Evolutionary conservation across 2,329 filamentous ascomycete species (phyloP), one percentile per base, ranked within the genome.

Genomic region (Emergomyces pasteurianus): DNA sequence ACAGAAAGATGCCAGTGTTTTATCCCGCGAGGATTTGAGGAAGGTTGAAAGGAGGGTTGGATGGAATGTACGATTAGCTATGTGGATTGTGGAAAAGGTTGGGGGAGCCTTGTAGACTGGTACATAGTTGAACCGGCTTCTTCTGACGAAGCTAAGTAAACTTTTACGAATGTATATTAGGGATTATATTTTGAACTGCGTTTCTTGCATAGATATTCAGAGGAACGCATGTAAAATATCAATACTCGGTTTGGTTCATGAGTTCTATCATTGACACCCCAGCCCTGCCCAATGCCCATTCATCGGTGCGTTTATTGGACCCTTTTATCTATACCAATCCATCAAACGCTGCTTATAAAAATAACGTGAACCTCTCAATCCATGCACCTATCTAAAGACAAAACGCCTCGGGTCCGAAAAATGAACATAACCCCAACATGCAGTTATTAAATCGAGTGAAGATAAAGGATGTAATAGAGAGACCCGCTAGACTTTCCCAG

Each of bases 31-130:
- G 60, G 92, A 96, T 73, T 87, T 96, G 73, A 84, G 87, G 58
- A 87, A 79, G 68, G 85, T 84, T 6, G 94, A 99, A 71, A 81
- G 94, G 63, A 85, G 90, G 61, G 94, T 97, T 0, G 86, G 90
- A 0, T 78, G 95, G 70, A 86, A 90, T 72, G 94, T 99, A 46
- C 80, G 90, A 62, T 74, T 95, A 63, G 90, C 91, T 3, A 96
- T 97, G 91, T 95, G 90, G 90, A 88, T 96, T 74, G 92, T 96
- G 5, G 83, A 85, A 67, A 78, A 90, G 40, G 82, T 96, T 8
- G 92, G 92, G 0, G 92, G 92, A 16, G 91, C 91, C n/a, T 78
- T 97, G 71, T 96, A 77, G 71, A 59, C 18, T 55, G 55, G 49
- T 50, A n/a, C 5, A 36, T 12, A 46, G 31, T 60, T 2, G 23